A percentile compares a stretch with the other conserved stretches of the same genome.
These are phyloP conservation scores for Bipolaris victoriae DNA, from an alignment of 2,329 filamentous ascomycete species.

Conservation along the genomic window DNA sequence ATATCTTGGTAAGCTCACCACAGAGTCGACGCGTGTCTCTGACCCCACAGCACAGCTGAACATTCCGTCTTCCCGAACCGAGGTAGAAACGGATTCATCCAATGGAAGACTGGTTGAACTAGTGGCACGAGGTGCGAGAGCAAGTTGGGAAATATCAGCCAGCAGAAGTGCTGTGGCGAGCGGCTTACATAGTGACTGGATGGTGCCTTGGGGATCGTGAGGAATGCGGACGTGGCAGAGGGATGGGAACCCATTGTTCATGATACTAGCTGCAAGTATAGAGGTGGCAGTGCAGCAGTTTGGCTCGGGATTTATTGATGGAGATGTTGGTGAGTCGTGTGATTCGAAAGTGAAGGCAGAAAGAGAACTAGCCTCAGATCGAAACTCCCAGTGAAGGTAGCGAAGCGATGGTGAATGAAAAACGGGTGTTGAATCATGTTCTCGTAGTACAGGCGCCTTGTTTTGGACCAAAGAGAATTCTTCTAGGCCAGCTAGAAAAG, in stretches of 20 bases:
- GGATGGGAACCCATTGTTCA: slow-evolving; percentile 65
- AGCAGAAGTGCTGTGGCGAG: slow-evolving; percentile 61
- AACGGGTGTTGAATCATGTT: slow-evolving; percentile 53
- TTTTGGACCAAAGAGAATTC: slow-evolving; percentile 61
- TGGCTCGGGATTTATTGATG: slow-evolving; percentile 45
- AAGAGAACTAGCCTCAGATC: slow-evolving; percentile 34
- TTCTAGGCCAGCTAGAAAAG: slow-evolving; percentile 51
- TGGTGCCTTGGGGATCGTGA: slow-evolving; percentile 70
- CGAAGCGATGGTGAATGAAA: slow-evolving; percentile 58
- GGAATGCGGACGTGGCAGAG: slow-evolving; percentile 67
- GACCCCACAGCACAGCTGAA: slow-evolving; percentile 1
- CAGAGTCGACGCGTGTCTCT: slow-evolving; percentile 31
- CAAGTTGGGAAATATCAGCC: slow-evolving; percentile 30
- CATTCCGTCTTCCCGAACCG: neutral
- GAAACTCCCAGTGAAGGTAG: slow-evolving; percentile 66
- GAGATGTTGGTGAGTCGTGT: slow-evolving; percentile 17
- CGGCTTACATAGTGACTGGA: slow-evolving; percentile 73
- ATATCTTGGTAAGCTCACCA: slow-evolving; percentile 18
- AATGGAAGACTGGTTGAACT: neutral
- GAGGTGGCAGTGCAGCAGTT: slow-evolving; percentile 62
- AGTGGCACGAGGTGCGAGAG: slow-evolving; percentile 11
- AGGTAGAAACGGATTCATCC: neutral
- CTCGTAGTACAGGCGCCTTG: slow-evolving; percentile 54
- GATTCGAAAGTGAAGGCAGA: slow-evolving; percentile 17
- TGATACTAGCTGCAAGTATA: slow-evolving; percentile 69